These are phyloP conservation scores for Phaeosphaeriaceae sp. DNA, from an alignment of 2,329 filamentous ascomycete genomes.

Conservation along the genomic window DNA sequence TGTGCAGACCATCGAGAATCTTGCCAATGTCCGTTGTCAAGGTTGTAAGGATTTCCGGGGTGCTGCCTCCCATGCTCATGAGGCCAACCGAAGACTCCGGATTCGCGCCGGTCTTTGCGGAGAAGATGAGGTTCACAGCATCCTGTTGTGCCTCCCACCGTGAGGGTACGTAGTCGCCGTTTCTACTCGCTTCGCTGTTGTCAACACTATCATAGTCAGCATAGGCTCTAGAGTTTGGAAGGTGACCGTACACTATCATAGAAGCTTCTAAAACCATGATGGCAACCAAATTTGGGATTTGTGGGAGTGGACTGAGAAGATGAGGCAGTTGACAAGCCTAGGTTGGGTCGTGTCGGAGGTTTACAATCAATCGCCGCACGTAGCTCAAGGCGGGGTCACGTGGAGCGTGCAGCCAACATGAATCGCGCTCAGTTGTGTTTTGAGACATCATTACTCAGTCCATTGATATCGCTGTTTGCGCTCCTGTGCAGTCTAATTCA, in stretches of 20 bases:
- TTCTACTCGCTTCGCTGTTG: conserved; percentile 98
- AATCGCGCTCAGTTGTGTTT: conserved; percentile 1
- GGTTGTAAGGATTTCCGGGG: conserved; percentile 96
- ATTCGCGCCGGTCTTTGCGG: conserved; percentile 92
- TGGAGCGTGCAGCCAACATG: background rate
- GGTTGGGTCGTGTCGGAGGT: conserved; percentile 18
- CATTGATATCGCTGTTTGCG: background rate
- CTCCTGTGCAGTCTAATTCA: too few relatives aligned
- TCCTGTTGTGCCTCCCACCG: conserved; percentile 96
- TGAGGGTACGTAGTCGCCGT: conserved; percentile 90
- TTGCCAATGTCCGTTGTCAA: conserved; percentile 96
- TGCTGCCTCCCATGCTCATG: conserved; percentile 98
- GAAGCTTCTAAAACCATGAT: conserved; percentile 98
- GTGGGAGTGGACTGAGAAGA: conserved; percentile 5
- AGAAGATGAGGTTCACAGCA: conserved; percentile 93
- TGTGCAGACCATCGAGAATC: conserved; percentile 87
- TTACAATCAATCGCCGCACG: conserved; percentile 16
- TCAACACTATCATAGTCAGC: conserved; percentile 69
- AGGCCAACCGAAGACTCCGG: conserved; percentile 96
- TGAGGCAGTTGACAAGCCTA: conserved; percentile 24
- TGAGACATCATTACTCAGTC: background rate
- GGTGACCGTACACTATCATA: conserved; percentile 77
- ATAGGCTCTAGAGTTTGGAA: conserved; percentile 22
- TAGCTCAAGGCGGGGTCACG: conserved; percentile 6
- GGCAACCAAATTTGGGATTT: conserved; percentile 43